phyloP scores from a whole-genome alignment of 1,284 basidiomycete genomes.

The Schizophyllum commune region DNA sequence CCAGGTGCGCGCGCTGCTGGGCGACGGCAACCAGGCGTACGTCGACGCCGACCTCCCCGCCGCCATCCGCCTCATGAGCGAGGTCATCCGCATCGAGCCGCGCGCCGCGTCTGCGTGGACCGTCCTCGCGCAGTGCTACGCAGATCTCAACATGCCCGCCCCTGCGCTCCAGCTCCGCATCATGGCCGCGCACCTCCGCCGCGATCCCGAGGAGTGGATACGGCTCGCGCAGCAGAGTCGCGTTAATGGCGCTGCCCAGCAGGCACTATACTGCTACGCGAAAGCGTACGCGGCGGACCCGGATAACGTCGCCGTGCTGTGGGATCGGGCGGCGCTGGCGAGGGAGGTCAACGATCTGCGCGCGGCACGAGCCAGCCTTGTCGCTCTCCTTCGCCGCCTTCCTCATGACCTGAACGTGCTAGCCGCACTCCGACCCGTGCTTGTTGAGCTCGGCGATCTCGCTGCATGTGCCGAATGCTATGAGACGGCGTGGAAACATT shows the following conservation, averaged over 20 bases:
- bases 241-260: conserved; percentile 65
- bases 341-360: conserved; percentile 67
- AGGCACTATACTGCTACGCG: conserved; percentile 88
- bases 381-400: conserved; percentile 68
- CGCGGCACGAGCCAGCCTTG: conserved; percentile 70
- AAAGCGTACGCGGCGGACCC: conserved; percentile 80
- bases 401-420: conserved; percentile 81
- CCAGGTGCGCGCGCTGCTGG: conserved; percentile 77
- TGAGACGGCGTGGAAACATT: conserved; percentile 50
- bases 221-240: conserved; percentile 69
- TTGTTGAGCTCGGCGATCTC: conserved; percentile 66
- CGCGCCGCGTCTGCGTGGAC: conserved; percentile 81
- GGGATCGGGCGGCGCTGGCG: conserved; percentile 84
- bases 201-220: conserved; percentile 86
- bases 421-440: conserved; percentile 71
- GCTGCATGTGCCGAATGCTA: conserved; percentile 57
- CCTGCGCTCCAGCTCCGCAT: conserved; percentile 81
- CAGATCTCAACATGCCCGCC: conserved; percentile 58
- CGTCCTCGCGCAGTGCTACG: conserved; percentile 76
- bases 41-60: conserved; percentile 62
- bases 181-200: conserved; percentile 83
- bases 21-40: conserved; percentile 85
- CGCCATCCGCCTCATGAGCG: conserved; percentile 77
- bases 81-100: conserved; percentile 92
- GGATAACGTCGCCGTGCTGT: conserved; percentile 77